A percentile compares a stretch with the other conserved stretches of the same genome.
Evolutionary conservation across 768 basidiomycete genomes (phyloP).

Genomic region (Fomitopsis pulvina): DNA sequence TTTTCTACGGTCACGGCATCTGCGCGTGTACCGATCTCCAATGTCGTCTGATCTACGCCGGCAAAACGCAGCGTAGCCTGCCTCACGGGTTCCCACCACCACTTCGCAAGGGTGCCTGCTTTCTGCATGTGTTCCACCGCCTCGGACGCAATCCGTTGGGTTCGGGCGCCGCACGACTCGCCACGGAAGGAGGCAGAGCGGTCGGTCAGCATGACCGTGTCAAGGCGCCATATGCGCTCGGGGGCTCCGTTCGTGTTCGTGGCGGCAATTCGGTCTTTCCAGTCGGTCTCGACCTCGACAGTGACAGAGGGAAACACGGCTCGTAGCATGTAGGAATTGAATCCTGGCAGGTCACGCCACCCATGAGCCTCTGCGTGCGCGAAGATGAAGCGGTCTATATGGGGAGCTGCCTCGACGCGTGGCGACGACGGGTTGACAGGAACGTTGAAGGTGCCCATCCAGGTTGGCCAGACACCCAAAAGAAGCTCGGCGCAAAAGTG

Average conservation of each 20-base stretch:
- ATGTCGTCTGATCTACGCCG: constrained; percentile 33
- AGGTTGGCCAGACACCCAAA: constrained; percentile 70
- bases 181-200: constrained; percentile 75
- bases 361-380: constrained; percentile 48
- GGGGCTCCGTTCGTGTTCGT: constrained; percentile 14
- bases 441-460: constrained; percentile 44
- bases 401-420: constrained; percentile 36
- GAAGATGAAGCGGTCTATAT: constrained; percentile 66
- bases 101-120: constrained; percentile 28
- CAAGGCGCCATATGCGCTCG: constrained; percentile 59
- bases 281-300: constrained; percentile 64
- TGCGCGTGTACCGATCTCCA: constrained; percentile 24
- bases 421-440: constrained; percentile 14
- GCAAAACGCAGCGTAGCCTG: constrained; percentile 62
- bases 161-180: constrained; percentile 49
- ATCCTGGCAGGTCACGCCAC: constrained; percentile 74
- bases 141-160: constrained; percentile 68
- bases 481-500: constrained; percentile 82
- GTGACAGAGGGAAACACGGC: constrained; percentile 65
- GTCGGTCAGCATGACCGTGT: constrained; percentile 62
- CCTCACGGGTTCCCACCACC: constrained; percentile 79
- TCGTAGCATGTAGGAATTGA: constrained; percentile 73
- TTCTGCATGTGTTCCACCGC: constrained; percentile 49
- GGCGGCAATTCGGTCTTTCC: constrained; percentile 51
- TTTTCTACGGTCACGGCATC: constrained; percentile 6